These are phyloP conservation scores for Cryomyces minteri DNA, from an alignment of 495 filamentous ascomycete species.

Conservation along the genomic window DNA sequence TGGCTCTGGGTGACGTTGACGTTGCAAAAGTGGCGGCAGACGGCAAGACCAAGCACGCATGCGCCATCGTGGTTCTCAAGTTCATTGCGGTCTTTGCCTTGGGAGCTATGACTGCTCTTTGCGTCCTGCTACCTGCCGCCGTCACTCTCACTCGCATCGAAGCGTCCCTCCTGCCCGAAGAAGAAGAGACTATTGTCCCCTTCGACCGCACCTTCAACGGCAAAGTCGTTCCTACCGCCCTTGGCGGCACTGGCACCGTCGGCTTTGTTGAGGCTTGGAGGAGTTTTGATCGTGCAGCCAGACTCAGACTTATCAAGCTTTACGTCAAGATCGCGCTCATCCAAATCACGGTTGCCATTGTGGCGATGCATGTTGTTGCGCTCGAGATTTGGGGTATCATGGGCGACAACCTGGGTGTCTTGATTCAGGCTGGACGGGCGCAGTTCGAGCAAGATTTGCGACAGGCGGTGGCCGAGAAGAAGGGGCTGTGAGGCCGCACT, in stretches of 20 bases:
- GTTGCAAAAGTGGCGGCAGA: background rate
- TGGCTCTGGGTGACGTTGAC: background rate
- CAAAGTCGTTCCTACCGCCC: conserved; percentile 27
- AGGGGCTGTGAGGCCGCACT: no score
- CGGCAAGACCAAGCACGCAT: background rate
- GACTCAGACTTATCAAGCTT: conserved; percentile 46
- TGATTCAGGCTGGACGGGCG: background rate
- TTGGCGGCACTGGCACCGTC: conserved; percentile 50
- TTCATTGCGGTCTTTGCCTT: conserved; percentile 19
- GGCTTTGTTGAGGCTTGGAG: conserved; percentile 53
- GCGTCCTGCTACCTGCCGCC: conserved; percentile 39
- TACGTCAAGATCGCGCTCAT: conserved; percentile 45
- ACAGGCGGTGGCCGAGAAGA: no score
- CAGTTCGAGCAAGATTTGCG: background rate
- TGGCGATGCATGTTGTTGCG: conserved; percentile 8
- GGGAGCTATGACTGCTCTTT: conserved; percentile 21
- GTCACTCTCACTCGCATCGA: conserved; percentile 51
- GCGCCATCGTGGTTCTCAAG: conserved; percentile 12
- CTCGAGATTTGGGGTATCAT: background rate
- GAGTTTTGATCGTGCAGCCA: conserved; percentile 45
- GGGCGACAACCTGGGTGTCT: background rate
- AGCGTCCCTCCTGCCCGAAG: conserved; percentile 50
- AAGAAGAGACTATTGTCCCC: conserved; percentile 53
- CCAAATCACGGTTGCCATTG: conserved; percentile 23
- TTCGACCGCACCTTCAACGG: conserved; percentile 51